These are phyloP conservation scores for Kurtzmaniella quercitrusa DNA, from an alignment of 1,139 yeast genomes.

Conservation along the genomic window DNA sequence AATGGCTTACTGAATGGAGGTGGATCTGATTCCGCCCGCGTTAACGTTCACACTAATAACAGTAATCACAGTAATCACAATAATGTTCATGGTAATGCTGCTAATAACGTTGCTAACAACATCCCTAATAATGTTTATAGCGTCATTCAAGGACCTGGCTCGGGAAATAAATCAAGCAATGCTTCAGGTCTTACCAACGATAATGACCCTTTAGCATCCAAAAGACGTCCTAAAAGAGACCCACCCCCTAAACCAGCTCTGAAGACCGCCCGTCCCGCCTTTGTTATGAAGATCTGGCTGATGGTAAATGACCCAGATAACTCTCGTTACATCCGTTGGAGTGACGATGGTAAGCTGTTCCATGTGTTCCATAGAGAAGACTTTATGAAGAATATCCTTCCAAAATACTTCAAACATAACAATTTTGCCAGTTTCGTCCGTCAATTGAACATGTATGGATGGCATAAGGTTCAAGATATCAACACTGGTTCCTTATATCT, in stretches of 20 bases:
- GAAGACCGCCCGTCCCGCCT: constrained; percentile 58
- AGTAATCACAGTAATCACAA: no score
- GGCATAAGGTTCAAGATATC: constrained; percentile 91
- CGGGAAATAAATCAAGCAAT: no score
- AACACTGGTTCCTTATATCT: constrained; percentile 56
- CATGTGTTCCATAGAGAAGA: constrained; percentile 81
- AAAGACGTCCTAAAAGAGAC: constrained; percentile 29
- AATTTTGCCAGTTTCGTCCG: constrained; percentile 94
- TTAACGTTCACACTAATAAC: no score
- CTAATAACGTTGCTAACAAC: no score
- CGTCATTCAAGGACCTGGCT: no score
- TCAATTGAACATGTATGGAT: constrained; percentile 95
- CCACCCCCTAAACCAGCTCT: constrained; percentile 22
- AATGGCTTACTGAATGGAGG: no score
- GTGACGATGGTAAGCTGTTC: constrained; percentile 78
- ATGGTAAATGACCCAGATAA: constrained; percentile 86
- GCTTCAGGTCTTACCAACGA: no score
- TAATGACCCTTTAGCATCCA: neutral
- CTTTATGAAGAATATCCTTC: constrained; percentile 79
- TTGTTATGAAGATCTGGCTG: constrained; percentile 88
- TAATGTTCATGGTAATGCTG: no score
- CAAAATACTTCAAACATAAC: constrained; percentile 88
- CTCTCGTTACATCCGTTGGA: constrained; percentile 74
- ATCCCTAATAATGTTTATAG: no score
- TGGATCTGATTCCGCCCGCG: no score